Evolutionary conservation across 148 eudicot species (phyloP).

Genomic region (Silene uniflora): DNA sequence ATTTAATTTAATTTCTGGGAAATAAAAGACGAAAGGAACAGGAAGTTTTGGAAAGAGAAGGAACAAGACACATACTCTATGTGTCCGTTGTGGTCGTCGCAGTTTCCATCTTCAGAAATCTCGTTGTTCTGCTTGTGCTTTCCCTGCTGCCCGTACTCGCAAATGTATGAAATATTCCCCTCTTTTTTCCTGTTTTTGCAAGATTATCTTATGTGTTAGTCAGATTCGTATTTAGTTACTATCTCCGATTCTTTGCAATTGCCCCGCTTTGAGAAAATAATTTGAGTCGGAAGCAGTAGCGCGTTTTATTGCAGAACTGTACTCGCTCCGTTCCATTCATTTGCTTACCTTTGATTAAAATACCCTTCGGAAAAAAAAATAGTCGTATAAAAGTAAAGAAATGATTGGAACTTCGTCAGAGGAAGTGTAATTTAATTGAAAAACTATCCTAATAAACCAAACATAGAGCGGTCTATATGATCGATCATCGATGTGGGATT

Average conservation of each 20-base stretch:
- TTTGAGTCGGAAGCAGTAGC: too few species aligned
- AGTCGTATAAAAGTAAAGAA: too few species aligned
- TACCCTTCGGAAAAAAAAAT: too few species aligned
- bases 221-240: not conserved
- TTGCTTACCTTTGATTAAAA: not conserved
- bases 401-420: too few species aligned
- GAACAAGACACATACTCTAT: slow-evolving; percentile 93
- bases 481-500: not conserved
- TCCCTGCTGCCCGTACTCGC: slow-evolving; percentile 77
- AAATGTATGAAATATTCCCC: slow-evolving; percentile 42
- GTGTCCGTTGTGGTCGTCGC: slow-evolving; percentile 81
- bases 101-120: slow-evolving; percentile 92
- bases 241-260: too few species aligned
- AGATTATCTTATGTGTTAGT: not conserved
- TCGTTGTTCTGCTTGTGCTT: slow-evolving; percentile 84
- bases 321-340: not conserved
- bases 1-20: not conserved
- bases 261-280: too few species aligned
- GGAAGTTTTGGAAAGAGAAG: slow-evolving; percentile 88
- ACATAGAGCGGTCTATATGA: too few species aligned
- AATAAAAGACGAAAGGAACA: slow-evolving; percentile 56
- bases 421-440: too few species aligned
- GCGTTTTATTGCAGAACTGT: too few species aligned
- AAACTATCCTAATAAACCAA: too few species aligned
- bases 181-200: not conserved